phyloP scores from a whole-genome alignment of 768 basidiomycete genomes.

The Suillus lakei region DNA sequence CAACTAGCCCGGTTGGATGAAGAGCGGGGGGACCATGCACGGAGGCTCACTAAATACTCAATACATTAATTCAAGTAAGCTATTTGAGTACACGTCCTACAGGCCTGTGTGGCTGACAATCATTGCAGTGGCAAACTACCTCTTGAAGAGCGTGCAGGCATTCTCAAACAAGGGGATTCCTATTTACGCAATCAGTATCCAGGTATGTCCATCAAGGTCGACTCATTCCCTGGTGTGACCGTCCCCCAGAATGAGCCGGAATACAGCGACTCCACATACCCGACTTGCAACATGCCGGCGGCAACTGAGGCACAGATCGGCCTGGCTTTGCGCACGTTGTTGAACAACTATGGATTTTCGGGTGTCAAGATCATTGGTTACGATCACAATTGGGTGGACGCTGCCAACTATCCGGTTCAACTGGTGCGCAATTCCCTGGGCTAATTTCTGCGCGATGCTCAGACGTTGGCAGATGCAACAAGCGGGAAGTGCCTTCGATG shows the following conservation, averaged over 20 bases:
- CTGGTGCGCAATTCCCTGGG: slow-evolving; percentile 38
- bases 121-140: slow-evolving; percentile 66
- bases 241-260: slow-evolving; percentile 54
- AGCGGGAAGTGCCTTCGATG: slow-evolving; percentile 58
- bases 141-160: slow-evolving; percentile 73
- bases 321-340: slow-evolving; percentile 54
- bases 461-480: slow-evolving; percentile 53
- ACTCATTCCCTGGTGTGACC: not conserved
- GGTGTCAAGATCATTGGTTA: slow-evolving; percentile 66
- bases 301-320: slow-evolving; percentile 64
- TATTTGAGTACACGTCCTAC: not conserved
- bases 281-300: slow-evolving; percentile 60
- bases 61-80: slow-evolving; percentile 55
- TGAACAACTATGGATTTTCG: slow-evolving; percentile 66
- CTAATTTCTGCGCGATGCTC: not conserved
- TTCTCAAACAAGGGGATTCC: slow-evolving; percentile 64
- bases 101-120: slow-evolving; percentile 8
- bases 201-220: slow-evolving; percentile 33
- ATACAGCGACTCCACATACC: slow-evolving; percentile 69
- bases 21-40: slow-evolving; percentile 65
- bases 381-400: slow-evolving; percentile 79
- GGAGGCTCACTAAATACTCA: slow-evolving; percentile 62
- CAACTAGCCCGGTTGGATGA: slow-evolving; percentile 80
- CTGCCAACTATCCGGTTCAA: slow-evolving; percentile 64
- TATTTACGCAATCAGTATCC: slow-evolving; percentile 66